phyloP scores from a whole-genome alignment of 2,329 filamentous ascomycete genomes.

The Colletotrichum tamarilloi region DNA sequence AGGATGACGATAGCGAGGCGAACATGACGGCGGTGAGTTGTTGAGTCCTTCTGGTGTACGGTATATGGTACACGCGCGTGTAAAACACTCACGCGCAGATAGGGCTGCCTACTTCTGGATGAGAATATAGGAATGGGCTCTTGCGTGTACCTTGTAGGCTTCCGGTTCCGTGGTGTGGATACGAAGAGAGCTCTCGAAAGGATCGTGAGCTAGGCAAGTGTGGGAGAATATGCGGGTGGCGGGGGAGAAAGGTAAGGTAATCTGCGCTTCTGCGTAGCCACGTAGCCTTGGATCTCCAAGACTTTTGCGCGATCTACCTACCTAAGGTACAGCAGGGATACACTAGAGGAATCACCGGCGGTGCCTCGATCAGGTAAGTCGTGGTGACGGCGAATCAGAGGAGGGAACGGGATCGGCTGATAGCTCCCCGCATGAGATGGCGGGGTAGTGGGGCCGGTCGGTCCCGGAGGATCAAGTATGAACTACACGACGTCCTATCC shows the following conservation, averaged over 20 bases:
- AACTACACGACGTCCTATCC: background rate
- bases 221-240: background rate
- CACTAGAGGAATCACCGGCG: background rate
- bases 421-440: conserved; percentile 20
- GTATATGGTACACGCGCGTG: background rate
- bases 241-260: background rate
- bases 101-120: background rate
- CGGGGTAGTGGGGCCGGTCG: conserved; percentile 14
- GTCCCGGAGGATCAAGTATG: background rate
- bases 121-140: background rate
- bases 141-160: background rate
- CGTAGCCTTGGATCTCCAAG: background rate
- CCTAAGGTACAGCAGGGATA: no score
- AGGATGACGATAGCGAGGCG: conserved; percentile 20
- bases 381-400: conserved; percentile 25
- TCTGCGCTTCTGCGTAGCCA: no score
- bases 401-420: background rate
- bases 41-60: background rate
- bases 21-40: conserved; percentile 21
- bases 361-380: conserved; percentile 27
- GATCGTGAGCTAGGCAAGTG: background rate
- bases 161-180: background rate
- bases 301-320: background rate
- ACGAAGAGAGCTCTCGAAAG: background rate
- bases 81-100: background rate